Evolutionary conservation across 2,329 filamentous ascomycete species (phyloP).

Genomic region (Cordyceps fumosorosea): DNA sequence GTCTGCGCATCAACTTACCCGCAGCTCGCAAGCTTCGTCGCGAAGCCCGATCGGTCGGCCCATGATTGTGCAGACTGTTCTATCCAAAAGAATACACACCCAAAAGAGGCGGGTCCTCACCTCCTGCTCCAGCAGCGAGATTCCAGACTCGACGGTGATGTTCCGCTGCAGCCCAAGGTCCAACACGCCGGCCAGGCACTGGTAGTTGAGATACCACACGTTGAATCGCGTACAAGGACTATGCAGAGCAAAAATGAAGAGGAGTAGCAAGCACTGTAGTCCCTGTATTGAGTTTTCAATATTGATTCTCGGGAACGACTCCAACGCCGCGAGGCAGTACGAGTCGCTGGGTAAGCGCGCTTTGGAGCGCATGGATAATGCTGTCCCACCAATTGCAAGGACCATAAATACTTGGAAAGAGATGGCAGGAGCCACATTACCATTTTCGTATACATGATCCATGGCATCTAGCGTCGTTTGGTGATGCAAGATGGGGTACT

Average conservation of each 20-base stretch:
- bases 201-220: slow-evolving; percentile 50
- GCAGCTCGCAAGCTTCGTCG: slow-evolving; percentile 48
- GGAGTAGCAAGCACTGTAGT: slow-evolving; percentile 40
- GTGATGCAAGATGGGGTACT: slow-evolving; percentile 44
- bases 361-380: slow-evolving; percentile 36
- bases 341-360: slow-evolving; percentile 40
- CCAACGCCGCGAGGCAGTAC: slow-evolving; percentile 42
- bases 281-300: slow-evolving; percentile 42
- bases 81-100: slow-evolving; percentile 45
- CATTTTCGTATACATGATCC: slow-evolving; percentile 29
- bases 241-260: slow-evolving; percentile 44
- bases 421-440: slow-evolving; percentile 23
- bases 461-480: slow-evolving; percentile 34
- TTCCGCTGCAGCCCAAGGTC: slow-evolving; percentile 47
- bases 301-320: slow-evolving; percentile 38
- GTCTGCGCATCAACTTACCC: slow-evolving; percentile 27
- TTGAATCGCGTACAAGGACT: slow-evolving; percentile 42
- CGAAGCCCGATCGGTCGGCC: slow-evolving; percentile 47
- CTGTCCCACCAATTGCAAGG: slow-evolving; percentile 40
- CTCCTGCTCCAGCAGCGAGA: slow-evolving; percentile 44
- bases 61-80: slow-evolving; percentile 48
- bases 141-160: slow-evolving; percentile 33
- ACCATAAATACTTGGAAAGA: slow-evolving; percentile 48
- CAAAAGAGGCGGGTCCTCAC: slow-evolving; percentile 50
- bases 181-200: slow-evolving; percentile 43